Evolutionary conservation across 257 asterid genomes (phyloP).

Genomic region (Capsicum rhomboideum): DNA sequence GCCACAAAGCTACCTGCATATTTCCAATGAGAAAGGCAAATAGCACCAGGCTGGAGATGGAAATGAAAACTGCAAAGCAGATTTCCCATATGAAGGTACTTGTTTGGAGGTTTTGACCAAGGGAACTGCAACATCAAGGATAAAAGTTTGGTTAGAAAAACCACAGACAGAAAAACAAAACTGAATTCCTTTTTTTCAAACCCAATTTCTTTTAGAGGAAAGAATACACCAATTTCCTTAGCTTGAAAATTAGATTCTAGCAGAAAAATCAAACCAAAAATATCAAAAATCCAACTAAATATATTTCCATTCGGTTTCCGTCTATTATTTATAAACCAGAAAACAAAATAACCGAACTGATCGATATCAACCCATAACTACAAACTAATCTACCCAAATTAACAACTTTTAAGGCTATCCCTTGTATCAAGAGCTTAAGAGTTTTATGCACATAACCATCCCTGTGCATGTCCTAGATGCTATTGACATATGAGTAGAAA

Average conservation of each 20-base stretch:
- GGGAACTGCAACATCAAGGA: slow-evolving; percentile 54
- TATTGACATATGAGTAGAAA: not conserved
- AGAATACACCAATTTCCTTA: not conserved
- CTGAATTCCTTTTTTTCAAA: not conserved
- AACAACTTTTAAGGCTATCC: not conserved
- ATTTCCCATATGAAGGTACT: slow-evolving; percentile 92
- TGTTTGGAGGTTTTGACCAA: slow-evolving; percentile 94
- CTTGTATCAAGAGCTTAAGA: not conserved
- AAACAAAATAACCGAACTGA: not conserved
- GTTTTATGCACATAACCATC: not conserved
- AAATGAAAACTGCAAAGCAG: slow-evolving; percentile 86
- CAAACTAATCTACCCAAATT: not conserved
- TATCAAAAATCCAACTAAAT: not conserved
- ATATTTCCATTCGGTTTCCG: not conserved
- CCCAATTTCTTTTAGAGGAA: not conserved
- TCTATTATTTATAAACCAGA: not conserved
- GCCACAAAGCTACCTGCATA: slow-evolving; percentile 66
- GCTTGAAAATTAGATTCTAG: not conserved
- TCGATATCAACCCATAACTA: not conserved
- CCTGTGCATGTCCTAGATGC: not conserved
- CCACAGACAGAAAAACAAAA: not conserved
- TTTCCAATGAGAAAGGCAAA: slow-evolving; percentile 92
- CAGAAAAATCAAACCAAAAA: not conserved
- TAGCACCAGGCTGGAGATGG: slow-evolving; percentile 88
- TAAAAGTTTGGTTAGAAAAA: not conserved